Base-by-base conservation (phyloP, 2,329 filamentous ascomycete genomes). In the Kalmusia sp. region DNA sequence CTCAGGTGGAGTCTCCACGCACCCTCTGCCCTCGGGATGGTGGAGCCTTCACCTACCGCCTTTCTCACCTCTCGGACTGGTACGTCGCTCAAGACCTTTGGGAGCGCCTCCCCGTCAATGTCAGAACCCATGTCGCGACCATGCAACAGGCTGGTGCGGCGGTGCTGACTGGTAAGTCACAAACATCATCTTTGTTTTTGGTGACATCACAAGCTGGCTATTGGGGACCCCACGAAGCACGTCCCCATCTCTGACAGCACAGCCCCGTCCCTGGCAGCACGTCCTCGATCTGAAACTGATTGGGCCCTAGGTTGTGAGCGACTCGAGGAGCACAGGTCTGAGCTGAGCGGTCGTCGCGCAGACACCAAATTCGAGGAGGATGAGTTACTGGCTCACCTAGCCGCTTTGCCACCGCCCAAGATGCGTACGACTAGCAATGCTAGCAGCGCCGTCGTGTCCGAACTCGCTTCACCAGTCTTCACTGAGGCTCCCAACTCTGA, bases 111-210 rank as follows among this genome's bases (percentile, higher is more conserved):
- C 75, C 78, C 4, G 31, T 53, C 1, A 55, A 67, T 14, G 62
- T 80, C 12, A 62, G 69, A 44, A 57, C 64, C 11, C 61, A 59
- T 28, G 53, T 78, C 25, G 63, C 70, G 4, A 65, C 72, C 27
- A 71, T 80, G 62, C 72, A 76, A 57, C 73, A 74, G 41, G 71
- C 77, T 45, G 78, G 76, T 35, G 79, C 79, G 15, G 78, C 78
- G 31, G 73, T 80, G 28, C 67, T 72, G 57, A 80, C 77, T 41
- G 69, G 76, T 54, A 74, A 55, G 73, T 70, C 35, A 47, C 53
- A 34, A 27, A 21, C 35, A n/a, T 17, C 43, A 22, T 33, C 46
- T 39, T 47, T 50, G 38, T 41, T 52, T 47, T 52, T 53, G 35
- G 49, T 44, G 44, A 58, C 56, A 43, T 51, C 49, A n/a, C 41